Percentiles rank a stretch among this genome's conserved stretches.
phyloP scores from a whole-genome alignment of 345 rosid genomes.

The Hibiscus mutabilis region DNA sequence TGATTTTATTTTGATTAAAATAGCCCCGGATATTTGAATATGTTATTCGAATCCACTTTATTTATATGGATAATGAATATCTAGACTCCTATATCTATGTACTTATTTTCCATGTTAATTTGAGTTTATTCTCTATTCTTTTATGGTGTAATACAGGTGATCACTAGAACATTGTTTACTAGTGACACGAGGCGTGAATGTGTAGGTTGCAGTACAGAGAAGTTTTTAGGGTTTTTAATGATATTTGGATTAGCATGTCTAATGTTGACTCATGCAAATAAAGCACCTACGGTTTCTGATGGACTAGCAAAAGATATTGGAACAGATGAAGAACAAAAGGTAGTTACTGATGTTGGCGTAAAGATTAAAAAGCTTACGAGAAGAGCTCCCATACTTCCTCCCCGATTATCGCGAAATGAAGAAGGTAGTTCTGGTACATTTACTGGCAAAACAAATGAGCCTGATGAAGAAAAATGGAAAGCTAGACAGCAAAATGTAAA shows the following conservation, averaged over 20 bases:
- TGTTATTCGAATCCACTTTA: not conserved
- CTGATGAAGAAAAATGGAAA: slow-evolving; percentile 48
- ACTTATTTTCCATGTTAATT: not conserved
- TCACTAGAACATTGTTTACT: slow-evolving; percentile 8
- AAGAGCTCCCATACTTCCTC: slow-evolving; percentile 87
- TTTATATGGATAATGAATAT: not conserved
- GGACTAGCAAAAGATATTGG: slow-evolving; percentile 21
- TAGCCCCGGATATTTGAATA: not conserved
- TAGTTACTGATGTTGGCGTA: slow-evolving; percentile 24
- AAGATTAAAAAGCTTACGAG: slow-evolving; percentile 56
- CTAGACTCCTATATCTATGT: not conserved
- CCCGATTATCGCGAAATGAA: slow-evolving; percentile 67
- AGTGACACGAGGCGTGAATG: slow-evolving; percentile 44
- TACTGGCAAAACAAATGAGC: slow-evolving; percentile 18
- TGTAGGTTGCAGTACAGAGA: slow-evolving; percentile 74
- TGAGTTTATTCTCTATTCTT: slow-evolving; percentile 7
- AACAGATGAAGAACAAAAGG: slow-evolving; percentile 27
- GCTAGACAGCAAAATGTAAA: slow-evolving; percentile 64
- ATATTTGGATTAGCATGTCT: slow-evolving; percentile 68
- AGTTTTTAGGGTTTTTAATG: slow-evolving; percentile 58
- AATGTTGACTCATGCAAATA: slow-evolving; percentile 42
- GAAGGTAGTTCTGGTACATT: slow-evolving; percentile 21
- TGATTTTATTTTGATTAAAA: not conserved
- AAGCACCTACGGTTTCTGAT: slow-evolving; percentile 26
- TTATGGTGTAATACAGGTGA: slow-evolving; percentile 43